Conservation (phyloP, 805 yeast species). For the Myxozyma mucilagina region DNA sequence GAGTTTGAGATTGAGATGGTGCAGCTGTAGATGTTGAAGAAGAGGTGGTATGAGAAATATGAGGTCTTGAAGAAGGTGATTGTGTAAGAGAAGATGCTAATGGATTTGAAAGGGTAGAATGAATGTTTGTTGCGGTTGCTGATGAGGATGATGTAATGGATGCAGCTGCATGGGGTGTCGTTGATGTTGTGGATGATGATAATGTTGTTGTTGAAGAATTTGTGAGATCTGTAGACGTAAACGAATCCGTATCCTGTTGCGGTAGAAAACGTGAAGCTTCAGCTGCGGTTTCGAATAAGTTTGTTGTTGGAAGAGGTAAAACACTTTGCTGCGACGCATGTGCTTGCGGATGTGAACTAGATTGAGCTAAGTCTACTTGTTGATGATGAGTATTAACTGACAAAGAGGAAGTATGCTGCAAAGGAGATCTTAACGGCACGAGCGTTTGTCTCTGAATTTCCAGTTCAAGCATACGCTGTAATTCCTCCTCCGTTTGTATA, state of each 20-base stretch:
- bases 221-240: not conserved
- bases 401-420: not conserved
- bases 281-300: conserved; percentile 1
- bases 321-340: conserved; percentile 4
- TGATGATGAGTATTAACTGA: not conserved
- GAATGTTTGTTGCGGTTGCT: not conserved
- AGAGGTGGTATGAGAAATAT: not conserved
- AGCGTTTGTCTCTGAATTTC: not conserved
- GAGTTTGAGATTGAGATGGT: not conserved
- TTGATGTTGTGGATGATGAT: not conserved
- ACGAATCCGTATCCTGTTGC: not conserved
- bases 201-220: not conserved
- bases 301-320: not conserved
- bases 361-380: not conserved
- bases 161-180: not conserved
- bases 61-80: not conserved
- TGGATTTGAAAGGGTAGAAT: not conserved
- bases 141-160: not conserved
- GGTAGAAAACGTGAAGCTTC: not conserved
- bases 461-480: not conserved
- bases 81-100: not conserved
- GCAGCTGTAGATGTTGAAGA: not conserved
- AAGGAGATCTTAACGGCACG: not conserved
- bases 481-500: not conserved
- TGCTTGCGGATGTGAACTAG: not conserved